A percentile compares a stretch with the other conserved stretches of the same genome.
phyloP scores from a whole-genome alignment of 768 basidiomycete genomes.

The Trametopsis cervina region DNA sequence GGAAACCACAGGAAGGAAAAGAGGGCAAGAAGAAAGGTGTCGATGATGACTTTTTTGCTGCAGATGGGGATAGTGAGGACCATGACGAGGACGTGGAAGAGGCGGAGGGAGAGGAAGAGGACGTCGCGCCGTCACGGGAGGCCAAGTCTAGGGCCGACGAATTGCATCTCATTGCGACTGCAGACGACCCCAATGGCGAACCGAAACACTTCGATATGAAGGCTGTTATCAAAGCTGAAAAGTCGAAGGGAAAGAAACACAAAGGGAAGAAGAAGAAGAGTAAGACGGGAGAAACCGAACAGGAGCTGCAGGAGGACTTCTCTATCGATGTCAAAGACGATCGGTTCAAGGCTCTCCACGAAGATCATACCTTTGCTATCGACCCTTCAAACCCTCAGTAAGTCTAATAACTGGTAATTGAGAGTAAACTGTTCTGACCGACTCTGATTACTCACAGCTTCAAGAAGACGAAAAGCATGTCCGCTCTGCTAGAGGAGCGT shows the following conservation, averaged over 20 bases:
- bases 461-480: constrained; percentile 91
- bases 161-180: constrained; percentile 52
- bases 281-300: constrained; percentile 42
- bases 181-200: constrained; percentile 46
- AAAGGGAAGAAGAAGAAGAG: constrained; percentile 38
- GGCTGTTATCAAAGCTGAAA: constrained; percentile 83
- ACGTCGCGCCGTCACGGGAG: constrained; percentile 17
- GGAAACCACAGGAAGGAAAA: constrained; percentile 23
- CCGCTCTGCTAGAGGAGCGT: constrained; percentile 78
- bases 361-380: constrained; percentile 89
- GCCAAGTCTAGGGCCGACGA: constrained; percentile 54
- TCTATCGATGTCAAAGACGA: constrained; percentile 78
- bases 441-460: constrained; percentile 46
- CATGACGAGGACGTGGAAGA: constrained; percentile 15
- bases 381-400: constrained; percentile 95
- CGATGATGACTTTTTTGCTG: constrained; percentile 77
- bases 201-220: constrained; percentile 87
- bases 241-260: constrained; percentile 38
- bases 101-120: constrained; percentile 12
- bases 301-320: constrained; percentile 77
- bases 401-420: constrained; percentile 31
- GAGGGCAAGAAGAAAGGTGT: constrained; percentile 19
- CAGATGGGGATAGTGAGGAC: constrained; percentile 31
- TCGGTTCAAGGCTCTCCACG: constrained; percentile 82
- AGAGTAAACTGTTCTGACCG: constrained; percentile 5